Evolutionary conservation across 2,329 filamentous ascomycete species (phyloP), one percentile per base, ranked within the genome.

Genomic region (Chrysoporthe puriensis): DNA sequence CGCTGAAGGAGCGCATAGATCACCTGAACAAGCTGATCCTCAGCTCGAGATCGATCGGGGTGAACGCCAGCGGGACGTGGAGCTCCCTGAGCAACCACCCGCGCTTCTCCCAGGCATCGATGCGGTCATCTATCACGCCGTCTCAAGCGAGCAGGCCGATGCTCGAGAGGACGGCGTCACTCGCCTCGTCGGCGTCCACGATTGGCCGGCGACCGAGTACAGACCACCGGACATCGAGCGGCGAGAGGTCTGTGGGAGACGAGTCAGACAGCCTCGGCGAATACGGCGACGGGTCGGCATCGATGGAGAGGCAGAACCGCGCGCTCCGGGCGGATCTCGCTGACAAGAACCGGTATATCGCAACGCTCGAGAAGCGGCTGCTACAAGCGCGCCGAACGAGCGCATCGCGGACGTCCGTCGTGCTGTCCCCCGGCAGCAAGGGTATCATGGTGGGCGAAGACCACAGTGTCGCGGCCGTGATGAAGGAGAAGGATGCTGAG

Each of bases 301-400:
- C 91, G 34, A 80, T 96, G 61, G 83, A 90, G 56, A 88, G 92
- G n/a, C 96, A 97, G 76, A 94, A 97, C 73, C 88, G 90, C 62
- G 92, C 96, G n/a, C 81, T 99, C 60, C 96, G 97, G 77, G 89
- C 94, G n/a, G 96, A 99, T 77, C 86, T 99, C 59, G 88, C 87
- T n/a, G 96, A 99, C 80, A 97, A 97, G 82, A 98, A 96, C 73
- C 91, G 96, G 43, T 99, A 99, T 78, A 98, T 98, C 73, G 87
- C 91, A 40, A 98, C 96, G 0, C 81, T 99, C 14, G 96, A 99
- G 81, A 96, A 96, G 79, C 88, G 96, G 36, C 83, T 99, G 1
- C 83, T 98, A 44, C 96, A 99, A 76, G 96, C 96, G 48, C 87
- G 96, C 52, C 86, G 95, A 60, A 93, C 94, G 0, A 97, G 94